Conservation (phyloP, 495 filamentous ascomycete genomes). For the Neurospora pannonica region DNA sequence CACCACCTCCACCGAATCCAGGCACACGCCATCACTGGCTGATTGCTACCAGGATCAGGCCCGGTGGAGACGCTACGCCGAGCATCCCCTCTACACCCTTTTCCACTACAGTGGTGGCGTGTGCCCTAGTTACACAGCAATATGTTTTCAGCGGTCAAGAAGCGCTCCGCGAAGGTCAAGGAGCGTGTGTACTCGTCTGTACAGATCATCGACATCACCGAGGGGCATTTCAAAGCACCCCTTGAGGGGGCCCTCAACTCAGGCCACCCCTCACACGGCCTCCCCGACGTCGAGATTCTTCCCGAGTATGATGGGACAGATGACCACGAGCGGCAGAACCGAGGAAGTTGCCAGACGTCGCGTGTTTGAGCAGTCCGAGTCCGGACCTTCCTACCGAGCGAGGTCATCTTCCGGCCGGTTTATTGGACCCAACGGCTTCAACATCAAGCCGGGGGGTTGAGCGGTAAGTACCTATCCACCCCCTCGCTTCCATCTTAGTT, state of each 20-base stretch:
- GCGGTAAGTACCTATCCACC: not conserved
- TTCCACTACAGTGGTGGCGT: constrained; percentile 64
- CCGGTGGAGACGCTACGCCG: constrained; percentile 67
- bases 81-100: constrained; percentile 78
- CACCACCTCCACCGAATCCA: not conserved
- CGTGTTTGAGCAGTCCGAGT: not conserved
- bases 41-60: too few relatives aligned
- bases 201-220: constrained; percentile 29
- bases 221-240: constrained; percentile 11
- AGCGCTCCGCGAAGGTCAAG: not conserved
- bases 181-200: constrained; percentile 25
- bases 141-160: not conserved
- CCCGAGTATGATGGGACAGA: constrained; percentile 21
- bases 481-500: not conserved
- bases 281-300: constrained; percentile 62
- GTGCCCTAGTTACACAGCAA: not conserved
- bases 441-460: not conserved
- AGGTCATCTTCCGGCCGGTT: not conserved
- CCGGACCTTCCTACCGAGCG: not conserved
- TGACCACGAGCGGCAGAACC: not conserved
- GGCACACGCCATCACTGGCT: constrained; percentile 20
- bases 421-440: not conserved
- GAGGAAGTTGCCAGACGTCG: too few relatives aligned
- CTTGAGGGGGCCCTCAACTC: constrained; percentile 14
- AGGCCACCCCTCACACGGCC: constrained; percentile 11